Evolutionary conservation across 106 monocot genomes (phyloP).

Genomic region (Gastrodia elata): DNA sequence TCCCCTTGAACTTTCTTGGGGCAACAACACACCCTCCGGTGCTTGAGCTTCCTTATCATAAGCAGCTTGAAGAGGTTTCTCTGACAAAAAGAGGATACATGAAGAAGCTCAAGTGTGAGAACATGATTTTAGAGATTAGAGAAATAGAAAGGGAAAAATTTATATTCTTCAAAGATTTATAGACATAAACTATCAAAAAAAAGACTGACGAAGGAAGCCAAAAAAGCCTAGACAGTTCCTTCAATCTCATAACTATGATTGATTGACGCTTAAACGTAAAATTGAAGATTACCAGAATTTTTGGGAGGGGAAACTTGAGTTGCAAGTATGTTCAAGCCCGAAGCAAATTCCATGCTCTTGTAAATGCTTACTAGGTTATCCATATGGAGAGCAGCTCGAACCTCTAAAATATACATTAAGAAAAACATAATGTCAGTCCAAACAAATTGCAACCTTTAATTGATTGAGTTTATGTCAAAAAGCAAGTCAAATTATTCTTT

Average conservation of each 20-base stretch:
- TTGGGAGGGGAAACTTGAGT: slow-evolving; percentile 42
- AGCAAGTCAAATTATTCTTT: too few species aligned
- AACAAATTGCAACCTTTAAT: background rate
- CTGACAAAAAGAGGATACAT: background rate
- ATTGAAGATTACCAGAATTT: slow-evolving; percentile 29
- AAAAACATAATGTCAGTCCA: background rate
- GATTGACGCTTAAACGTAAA: background rate
- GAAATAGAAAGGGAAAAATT: background rate
- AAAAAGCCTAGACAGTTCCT: background rate
- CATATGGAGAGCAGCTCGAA: slow-evolving; percentile 86
- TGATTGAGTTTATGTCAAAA: too few species aligned
- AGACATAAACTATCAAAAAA: background rate
- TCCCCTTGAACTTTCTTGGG: slow-evolving; percentile 20
- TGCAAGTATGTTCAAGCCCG: slow-evolving; percentile 47
- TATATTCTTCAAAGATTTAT: background rate
- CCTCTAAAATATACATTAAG: slow-evolving; percentile 34
- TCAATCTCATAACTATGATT: background rate
- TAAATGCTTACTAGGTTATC: slow-evolving; percentile 83
- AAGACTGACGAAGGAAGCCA: background rate
- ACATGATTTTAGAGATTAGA: background rate
- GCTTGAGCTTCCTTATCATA: slow-evolving; percentile 10
- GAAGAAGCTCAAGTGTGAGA: background rate
- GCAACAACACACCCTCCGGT: background rate
- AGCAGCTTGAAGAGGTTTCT: slow-evolving; percentile 4
- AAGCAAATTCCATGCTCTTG: slow-evolving; percentile 73